Conservation (phyloP, 208 protist species). For the Phytomonas francai region DNA sequence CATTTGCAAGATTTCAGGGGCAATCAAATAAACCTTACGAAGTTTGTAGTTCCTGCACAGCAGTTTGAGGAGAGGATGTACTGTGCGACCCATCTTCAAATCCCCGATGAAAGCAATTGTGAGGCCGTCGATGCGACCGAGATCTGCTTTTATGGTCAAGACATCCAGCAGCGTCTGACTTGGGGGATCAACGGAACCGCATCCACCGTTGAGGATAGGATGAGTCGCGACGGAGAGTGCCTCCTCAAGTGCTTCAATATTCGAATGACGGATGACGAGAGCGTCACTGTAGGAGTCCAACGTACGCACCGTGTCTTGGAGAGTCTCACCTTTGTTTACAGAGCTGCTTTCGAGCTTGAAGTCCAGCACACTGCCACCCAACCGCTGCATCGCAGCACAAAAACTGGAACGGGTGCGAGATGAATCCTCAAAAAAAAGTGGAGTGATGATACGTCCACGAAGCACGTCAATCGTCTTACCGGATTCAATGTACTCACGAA, state of each 20-base stretch:
- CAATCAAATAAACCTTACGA: conserved; percentile 81
- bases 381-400: conserved; percentile 72
- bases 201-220: conserved; percentile 96
- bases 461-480: conserved; percentile 54
- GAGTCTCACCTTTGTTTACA: conserved; percentile 80
- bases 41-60: conserved; percentile 85
- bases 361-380: conserved; percentile 76
- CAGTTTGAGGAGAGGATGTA: conserved; percentile 93
- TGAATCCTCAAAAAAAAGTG: conserved; percentile 83
- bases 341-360: conserved; percentile 75
- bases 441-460: conserved; percentile 70
- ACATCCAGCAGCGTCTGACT: conserved; percentile 97
- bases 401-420: conserved; percentile 76
- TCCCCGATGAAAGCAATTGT: conserved; percentile 95
- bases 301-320: conserved; percentile 80
- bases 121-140: conserved; percentile 84
- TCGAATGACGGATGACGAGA: conserved; percentile 94
- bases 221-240: conserved; percentile 44
- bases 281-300: conserved; percentile 91
- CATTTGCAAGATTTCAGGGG: conserved; percentile 87
- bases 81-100: conserved; percentile 96
- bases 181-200: conserved; percentile 96
- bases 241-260: conserved; percentile 68
- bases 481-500: conserved; percentile 34
- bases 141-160: conserved; percentile 94